Percentiles rank a stretch among this genome's conserved stretches.
These are phyloP conservation scores for Macadamia integrifolia DNA, from an alignment of 164 flowering plant species.

Conservation along the genomic window DNA sequence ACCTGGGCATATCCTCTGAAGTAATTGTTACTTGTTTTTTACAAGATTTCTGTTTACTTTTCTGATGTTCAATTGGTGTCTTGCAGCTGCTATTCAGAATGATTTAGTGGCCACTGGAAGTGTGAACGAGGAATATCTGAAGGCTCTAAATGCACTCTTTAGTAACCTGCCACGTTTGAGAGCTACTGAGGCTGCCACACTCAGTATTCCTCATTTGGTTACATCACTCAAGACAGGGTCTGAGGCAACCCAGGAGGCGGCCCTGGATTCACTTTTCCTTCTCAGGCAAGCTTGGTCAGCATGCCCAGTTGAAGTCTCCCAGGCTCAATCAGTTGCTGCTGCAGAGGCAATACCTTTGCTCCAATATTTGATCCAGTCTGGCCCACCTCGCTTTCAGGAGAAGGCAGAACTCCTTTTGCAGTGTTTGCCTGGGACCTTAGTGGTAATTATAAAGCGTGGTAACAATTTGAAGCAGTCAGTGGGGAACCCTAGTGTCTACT, in stretches of 20 bases:
- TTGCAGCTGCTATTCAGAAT: conserved; percentile 90
- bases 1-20: neutral
- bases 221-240: conserved; percentile 81
- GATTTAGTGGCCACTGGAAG: conserved; percentile 90
- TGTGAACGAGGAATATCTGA: conserved; percentile 85
- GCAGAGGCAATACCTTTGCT: conserved; percentile 93
- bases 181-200: conserved; percentile 96
- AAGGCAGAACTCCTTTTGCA: conserved; percentile 91
- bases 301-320: conserved; percentile 92
- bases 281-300: conserved; percentile 99
- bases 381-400: conserved; percentile 98
- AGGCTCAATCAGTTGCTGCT: conserved; percentile 92
- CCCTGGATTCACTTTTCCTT: conserved; percentile 80
- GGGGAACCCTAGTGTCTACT: conserved; percentile 86
- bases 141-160: conserved; percentile 76
- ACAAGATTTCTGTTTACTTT: neutral
- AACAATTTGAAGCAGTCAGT: conserved; percentile 96
- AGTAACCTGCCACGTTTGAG: conserved; percentile 91
- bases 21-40: neutral
- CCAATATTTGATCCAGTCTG: conserved; percentile 88
- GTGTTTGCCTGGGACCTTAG: conserved; percentile 91
- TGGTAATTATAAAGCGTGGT: conserved; percentile 89
- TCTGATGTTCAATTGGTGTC: neutral
- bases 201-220: conserved; percentile 88
- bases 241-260: conserved; percentile 96